Evolutionary conservation across 2,329 filamentous ascomycete genomes (phyloP), one percentile per base, ranked within the genome.

Genomic region (Escovopsis weberi): DNA sequence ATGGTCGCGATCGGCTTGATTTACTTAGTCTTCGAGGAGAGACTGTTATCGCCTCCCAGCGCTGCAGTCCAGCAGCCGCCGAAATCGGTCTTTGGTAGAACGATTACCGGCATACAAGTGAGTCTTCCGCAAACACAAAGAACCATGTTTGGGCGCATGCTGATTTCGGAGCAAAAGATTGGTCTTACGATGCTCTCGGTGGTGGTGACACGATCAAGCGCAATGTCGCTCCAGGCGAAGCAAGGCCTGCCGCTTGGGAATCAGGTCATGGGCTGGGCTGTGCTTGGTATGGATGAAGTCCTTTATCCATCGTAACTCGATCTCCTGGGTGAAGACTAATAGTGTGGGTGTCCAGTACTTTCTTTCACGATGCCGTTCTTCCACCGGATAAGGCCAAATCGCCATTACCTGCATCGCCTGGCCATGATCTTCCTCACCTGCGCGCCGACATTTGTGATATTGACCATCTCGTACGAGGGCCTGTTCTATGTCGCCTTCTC

Each of bases 391-490:
- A 79, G 84, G 49, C 82, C 86, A 1, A 91, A 85, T 58, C 82
- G 71, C 51, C 80, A 95, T 63, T 95, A 96, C 60, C 75, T 96
- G 51, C 88, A 96, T 59, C 80, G 88, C 23, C 69, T 98, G 4
- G 73, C 88, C 50, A 76, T 94, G 52, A 79, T 95, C 42, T 98
- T 96, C 65, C 70, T 98, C 39, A 84, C 88, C 5, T 96, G 93
- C 58, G 83, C 89, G 0, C 91, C 91, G 0, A 82, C 83, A 2
- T 98, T 96, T 62, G 82, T 98, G 56, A 89, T 98, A 54, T 75
- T 98, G 40, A 94, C 88, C 7, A 95, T 96, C 52, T 95, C 89
- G 1, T 98, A 94, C 64, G 91, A 98, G 61, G 89, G 89, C 0
- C 71, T 98, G 2, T 98, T 98, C 61, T 98, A 96, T 62, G 77